Evolutionary conservation across 768 basidiomycete species (phyloP).

Genomic region (Pulveroboletus ravenelii): DNA sequence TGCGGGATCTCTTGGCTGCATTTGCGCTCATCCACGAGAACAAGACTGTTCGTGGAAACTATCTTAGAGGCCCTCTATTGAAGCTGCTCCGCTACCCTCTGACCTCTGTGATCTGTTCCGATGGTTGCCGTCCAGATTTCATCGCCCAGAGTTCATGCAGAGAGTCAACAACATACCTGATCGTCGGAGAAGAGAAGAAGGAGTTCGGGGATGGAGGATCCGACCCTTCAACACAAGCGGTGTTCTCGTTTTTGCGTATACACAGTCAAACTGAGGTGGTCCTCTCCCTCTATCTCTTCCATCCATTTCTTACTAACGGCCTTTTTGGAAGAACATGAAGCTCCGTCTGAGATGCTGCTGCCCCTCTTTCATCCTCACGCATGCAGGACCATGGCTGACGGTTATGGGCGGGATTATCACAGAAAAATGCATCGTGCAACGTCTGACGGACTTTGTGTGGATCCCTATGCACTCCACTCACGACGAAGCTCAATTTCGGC

Average conservation of each 20-base stretch:
- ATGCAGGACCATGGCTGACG: constrained; percentile 23
- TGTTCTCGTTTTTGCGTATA: constrained; percentile 20
- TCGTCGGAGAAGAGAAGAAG: constrained; percentile 21
- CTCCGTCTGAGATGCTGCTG: constrained; percentile 21
- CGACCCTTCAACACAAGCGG: constrained; percentile 29
- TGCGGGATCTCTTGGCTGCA: constrained; percentile 3
- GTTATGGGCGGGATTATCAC: constrained; percentile 33
- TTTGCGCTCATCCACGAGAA: constrained; percentile 12
- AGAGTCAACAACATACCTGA: background rate
- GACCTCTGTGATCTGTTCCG: background rate
- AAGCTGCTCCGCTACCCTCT: background rate
- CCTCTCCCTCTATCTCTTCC: too few relatives aligned
- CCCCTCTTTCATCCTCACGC: constrained; percentile 25
- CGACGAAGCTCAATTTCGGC: constrained; percentile 14
- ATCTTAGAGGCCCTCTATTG: background rate
- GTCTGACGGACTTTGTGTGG: constrained; percentile 32
- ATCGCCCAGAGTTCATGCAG: background rate
- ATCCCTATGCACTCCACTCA: constrained; percentile 13
- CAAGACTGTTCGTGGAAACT: background rate
- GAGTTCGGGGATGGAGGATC: constrained; percentile 18
- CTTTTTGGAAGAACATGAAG: constrained; percentile 2
- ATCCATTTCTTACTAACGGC: too few relatives aligned
- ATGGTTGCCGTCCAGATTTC: constrained; percentile 2
- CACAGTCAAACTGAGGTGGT: too few relatives aligned
- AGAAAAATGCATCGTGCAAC: constrained; percentile 26